A percentile compares a stretch with the other conserved stretches of the same genome.
Evolutionary conservation across 768 basidiomycete genomes (phyloP).

Genomic region (Auriscalpium orientale): DNA sequence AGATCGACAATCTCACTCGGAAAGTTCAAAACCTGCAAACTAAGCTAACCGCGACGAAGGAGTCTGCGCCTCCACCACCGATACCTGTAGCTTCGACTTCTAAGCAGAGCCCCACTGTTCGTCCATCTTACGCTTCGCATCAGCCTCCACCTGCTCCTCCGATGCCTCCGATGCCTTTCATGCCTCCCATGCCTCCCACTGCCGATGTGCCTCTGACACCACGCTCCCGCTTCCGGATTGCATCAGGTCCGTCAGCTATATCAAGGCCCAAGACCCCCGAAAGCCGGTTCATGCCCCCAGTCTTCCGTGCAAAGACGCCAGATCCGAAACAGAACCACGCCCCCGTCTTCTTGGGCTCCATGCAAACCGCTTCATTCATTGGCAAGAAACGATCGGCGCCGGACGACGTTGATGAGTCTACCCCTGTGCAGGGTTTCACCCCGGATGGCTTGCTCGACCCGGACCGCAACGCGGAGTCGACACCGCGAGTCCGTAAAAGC

Average conservation of each 20-base stretch:
- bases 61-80: conserved; percentile 19
- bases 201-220: background rate
- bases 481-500: conserved; percentile 58
- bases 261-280: conserved; percentile 51
- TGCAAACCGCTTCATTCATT: conserved; percentile 30
- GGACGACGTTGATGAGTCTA: conserved; percentile 60
- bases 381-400: conserved; percentile 72
- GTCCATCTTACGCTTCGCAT: conserved; percentile 1
- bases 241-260: conserved; percentile 37
- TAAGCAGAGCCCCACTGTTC: conserved; percentile 9
- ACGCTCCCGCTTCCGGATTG: conserved; percentile 18
- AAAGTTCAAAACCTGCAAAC: conserved; percentile 68
- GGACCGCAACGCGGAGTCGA: conserved; percentile 34
- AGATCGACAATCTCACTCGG: conserved; percentile 63
- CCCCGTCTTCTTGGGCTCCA: background rate
- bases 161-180: conserved; percentile 4
- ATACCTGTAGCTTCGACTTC: conserved; percentile 14
- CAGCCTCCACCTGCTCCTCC: conserved; percentile 12
- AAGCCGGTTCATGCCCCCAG: conserved; percentile 16
- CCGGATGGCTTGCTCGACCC: conserved; percentile 34
- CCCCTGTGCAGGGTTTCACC: conserved; percentile 62
- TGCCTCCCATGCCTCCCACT: conserved; percentile 6
- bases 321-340: conserved; percentile 13
- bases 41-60: conserved; percentile 53
- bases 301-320: conserved; percentile 22